phyloP scores from a whole-genome alignment of 208 protist genomes.

The Trypanosoma avium region DNA sequence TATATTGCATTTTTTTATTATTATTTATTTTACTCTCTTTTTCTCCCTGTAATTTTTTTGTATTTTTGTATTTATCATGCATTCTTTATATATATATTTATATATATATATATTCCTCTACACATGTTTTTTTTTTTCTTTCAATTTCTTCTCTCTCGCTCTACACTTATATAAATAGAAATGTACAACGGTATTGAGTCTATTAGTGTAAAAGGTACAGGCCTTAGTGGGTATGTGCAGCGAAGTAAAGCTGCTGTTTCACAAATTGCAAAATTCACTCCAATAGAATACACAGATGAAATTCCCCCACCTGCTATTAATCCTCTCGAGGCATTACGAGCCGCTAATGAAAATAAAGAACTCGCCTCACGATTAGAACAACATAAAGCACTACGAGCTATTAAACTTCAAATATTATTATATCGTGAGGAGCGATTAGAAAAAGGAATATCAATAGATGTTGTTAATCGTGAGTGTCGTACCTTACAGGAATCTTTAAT shows the following conservation, averaged over 20 bases:
- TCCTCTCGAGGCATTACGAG: constrained; percentile 63
- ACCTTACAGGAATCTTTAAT: constrained; percentile 53
- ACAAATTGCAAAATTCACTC: constrained; percentile 26
- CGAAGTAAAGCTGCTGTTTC: constrained; percentile 55
- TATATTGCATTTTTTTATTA: too few relatives aligned
- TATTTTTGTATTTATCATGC: background rate
- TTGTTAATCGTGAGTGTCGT: constrained; percentile 60
- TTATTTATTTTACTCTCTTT: too few relatives aligned
- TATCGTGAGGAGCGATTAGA: constrained; percentile 73
- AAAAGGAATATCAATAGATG: constrained; percentile 38
- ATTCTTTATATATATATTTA: background rate
- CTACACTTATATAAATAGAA: background rate
- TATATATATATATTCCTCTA: too few relatives aligned
- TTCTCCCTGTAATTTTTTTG: too few relatives aligned
- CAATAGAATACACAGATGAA: constrained; percentile 32
- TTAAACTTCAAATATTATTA: constrained; percentile 55
- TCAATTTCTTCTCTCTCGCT: background rate
- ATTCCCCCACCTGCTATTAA: constrained; percentile 45
- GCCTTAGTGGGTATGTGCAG: constrained; percentile 86
- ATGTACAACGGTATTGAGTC: constrained; percentile 87
- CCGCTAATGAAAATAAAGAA: constrained; percentile 68
- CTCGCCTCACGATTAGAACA: constrained; percentile 49
- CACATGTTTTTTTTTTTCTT: background rate
- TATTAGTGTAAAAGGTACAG: constrained; percentile 68
- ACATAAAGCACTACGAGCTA: constrained; percentile 55